phyloP scores from a whole-genome alignment of 139 green algal genomes.

The Chlorella sp. region DNA sequence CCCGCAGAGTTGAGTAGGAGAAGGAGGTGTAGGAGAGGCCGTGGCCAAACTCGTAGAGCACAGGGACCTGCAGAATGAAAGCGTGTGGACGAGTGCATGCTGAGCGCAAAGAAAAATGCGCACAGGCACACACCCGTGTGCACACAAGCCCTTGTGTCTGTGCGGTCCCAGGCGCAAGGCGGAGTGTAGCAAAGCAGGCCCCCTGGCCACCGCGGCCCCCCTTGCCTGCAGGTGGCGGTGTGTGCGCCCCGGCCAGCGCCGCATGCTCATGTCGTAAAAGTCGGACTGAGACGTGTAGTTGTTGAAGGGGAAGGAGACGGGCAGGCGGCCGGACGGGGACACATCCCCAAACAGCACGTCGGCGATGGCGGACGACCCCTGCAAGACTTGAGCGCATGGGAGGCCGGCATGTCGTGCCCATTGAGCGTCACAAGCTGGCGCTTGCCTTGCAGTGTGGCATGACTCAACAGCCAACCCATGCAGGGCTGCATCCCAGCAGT shows the following conservation, averaged over 20 bases:
- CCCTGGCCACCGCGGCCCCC: background rate
- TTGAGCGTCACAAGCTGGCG: too few species aligned
- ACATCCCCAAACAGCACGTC: conserved; percentile 49
- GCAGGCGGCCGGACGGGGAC: conserved; percentile 37
- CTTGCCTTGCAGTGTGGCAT: too few species aligned
- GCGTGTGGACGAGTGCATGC: too few species aligned
- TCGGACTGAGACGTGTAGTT: conserved; percentile 44
- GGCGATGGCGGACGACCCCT: conserved; percentile 39
- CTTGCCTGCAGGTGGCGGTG: conserved; percentile 28
- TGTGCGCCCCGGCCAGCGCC: conserved; percentile 38
- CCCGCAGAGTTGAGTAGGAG: conserved; percentile 8
- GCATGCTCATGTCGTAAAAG: conserved; percentile 49
- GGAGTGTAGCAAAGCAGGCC: too few species aligned
- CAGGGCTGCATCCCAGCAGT: too few species aligned
- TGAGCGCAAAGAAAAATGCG: too few species aligned
- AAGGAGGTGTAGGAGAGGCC: conserved; percentile 46
- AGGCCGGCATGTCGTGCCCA: background rate
- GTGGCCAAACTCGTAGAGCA: conserved; percentile 40
- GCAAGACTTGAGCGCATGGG: background rate
- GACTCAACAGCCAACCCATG: too few species aligned
- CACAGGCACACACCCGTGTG: too few species aligned
- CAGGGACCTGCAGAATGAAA: conserved; percentile 8
- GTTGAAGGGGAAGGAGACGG: conserved; percentile 40
- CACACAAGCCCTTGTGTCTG: too few species aligned
- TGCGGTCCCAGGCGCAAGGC: too few species aligned